Conservation (phyloP, 1,284 basidiomycete species). For the Fomitopsis schrenkii region DNA sequence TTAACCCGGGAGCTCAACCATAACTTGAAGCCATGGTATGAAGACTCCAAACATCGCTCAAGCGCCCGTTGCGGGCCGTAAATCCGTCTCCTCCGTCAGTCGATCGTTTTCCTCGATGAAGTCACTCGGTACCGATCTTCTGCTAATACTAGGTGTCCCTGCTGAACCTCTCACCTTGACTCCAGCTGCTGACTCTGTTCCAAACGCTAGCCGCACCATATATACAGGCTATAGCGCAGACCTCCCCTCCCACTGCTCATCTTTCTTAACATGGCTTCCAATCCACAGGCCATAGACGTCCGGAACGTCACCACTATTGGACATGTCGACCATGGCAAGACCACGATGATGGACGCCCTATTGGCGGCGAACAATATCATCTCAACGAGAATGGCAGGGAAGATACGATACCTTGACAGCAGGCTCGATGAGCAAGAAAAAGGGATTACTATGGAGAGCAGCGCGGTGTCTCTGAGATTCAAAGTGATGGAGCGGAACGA, state of each 20-base stretch:
- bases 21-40: too few species aligned
- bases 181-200: not conserved
- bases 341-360: conserved; percentile 92
- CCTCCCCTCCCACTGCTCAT: not conserved
- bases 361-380: conserved; percentile 99
- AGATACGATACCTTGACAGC: conserved; percentile 93
- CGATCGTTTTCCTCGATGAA: not conserved
- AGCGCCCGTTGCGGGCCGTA: not conserved
- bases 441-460: conserved; percentile 99
- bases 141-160: not conserved
- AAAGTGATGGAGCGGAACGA: conserved; percentile 60
- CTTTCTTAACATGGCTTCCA: conserved; percentile 9
- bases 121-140: not conserved
- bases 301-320: conserved; percentile 80
- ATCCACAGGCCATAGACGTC: conserved; percentile 52
- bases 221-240: not conserved
- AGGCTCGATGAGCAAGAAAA: conserved; percentile 97
- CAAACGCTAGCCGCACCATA: not conserved
- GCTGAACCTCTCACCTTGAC: not conserved
- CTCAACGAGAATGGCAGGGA: conserved; percentile 91
- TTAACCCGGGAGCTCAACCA: too few species aligned
- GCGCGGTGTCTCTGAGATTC: conserved; percentile 86
- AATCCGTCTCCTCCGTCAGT: not conserved
- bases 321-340: conserved; percentile 91
- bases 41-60: too few species aligned